phyloP scores from a whole-genome alignment of 1,139 yeast genomes.

The Yamadazyma siamensis region DNA sequence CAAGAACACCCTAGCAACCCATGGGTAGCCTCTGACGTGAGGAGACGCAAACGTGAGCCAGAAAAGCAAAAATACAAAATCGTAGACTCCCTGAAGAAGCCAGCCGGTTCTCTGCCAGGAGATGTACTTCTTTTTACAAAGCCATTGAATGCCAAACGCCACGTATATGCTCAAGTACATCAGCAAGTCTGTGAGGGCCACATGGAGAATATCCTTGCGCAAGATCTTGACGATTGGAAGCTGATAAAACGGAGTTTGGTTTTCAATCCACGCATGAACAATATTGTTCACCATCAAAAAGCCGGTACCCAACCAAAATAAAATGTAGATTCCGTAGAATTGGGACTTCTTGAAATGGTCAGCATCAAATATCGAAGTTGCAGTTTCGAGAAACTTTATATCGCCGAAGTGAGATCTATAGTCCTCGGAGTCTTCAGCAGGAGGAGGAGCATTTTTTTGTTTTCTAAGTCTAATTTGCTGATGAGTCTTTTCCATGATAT shows the following conservation, averaged over 20 bases:
- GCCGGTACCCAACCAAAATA: conserved; percentile 66
- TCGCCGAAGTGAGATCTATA: conserved; percentile 33
- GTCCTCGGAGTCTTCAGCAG: neutral
- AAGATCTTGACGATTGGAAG: conserved; percentile 52
- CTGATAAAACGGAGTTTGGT: conserved; percentile 26
- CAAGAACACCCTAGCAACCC: conserved; percentile 86
- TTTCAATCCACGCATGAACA: conserved; percentile 38
- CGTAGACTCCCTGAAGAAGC: conserved; percentile 56
- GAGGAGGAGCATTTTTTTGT: conserved; percentile 2
- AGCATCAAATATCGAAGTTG: conserved; percentile 51
- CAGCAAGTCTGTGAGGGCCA: conserved; percentile 63
- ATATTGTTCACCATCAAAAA: conserved; percentile 47
- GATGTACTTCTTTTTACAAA: conserved; percentile 39
- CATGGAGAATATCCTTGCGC: conserved; percentile 52
- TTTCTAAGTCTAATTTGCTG: conserved; percentile 8
- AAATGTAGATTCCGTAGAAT: conserved; percentile 64
- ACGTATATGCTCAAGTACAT: conserved; percentile 68
- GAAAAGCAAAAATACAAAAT: conserved; percentile 46
- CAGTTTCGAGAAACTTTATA: conserved; percentile 35
- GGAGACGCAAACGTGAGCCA: conserved; percentile 52
- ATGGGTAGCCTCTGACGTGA: conserved; percentile 50
- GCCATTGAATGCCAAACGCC: conserved; percentile 52
- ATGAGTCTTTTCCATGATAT: conserved; percentile 9
- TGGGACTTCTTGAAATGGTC: conserved; percentile 34
- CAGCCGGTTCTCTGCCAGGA: conserved; percentile 64